Percentiles rank a stretch among this genome's conserved stretches.
These are phyloP conservation scores for Pestalotiopsis sp. DNA, from an alignment of 2,329 filamentous ascomycete species.

Conservation along the genomic window DNA sequence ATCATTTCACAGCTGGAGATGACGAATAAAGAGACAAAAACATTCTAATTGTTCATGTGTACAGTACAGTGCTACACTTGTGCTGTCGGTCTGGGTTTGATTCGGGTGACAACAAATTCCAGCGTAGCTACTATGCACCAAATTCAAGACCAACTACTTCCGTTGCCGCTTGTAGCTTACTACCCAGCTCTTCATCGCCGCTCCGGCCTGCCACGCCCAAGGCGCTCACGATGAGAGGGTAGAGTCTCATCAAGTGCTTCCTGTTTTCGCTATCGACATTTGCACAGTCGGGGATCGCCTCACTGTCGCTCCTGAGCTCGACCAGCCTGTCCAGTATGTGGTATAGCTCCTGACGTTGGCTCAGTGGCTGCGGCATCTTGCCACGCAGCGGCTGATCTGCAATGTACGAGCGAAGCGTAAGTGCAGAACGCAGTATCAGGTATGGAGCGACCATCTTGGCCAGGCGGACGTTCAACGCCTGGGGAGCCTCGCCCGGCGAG, in stretches of 20 bases:
- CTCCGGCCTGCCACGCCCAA: constrained; percentile 57
- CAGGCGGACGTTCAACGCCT: constrained; percentile 57
- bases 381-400: constrained; percentile 90
- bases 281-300: constrained; percentile 63
- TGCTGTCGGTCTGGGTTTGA: background rate
- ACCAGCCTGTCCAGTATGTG: constrained; percentile 71
- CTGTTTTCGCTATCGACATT: constrained; percentile 59
- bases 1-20: background rate
- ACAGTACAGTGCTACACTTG: background rate
- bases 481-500: constrained; percentile 27
- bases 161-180: constrained; percentile 61
- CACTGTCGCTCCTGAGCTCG: constrained; percentile 68
- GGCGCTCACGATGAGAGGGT: constrained; percentile 73
- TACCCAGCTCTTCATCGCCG: constrained; percentile 63
- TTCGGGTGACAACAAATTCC: background rate
- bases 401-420: constrained; percentile 82
- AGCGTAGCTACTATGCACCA: constrained; percentile 33
- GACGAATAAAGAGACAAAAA: background rate
- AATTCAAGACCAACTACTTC: constrained; percentile 64
- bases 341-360: constrained; percentile 77
- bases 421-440: constrained; percentile 77
- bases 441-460: constrained; percentile 79
- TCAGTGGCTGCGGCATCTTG: constrained; percentile 83
- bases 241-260: constrained; percentile 80
- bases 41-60: background rate